These are phyloP conservation scores for Taphrina flavorubra DNA, from an alignment of 1,139 yeast genomes.

Conservation along the genomic window DNA sequence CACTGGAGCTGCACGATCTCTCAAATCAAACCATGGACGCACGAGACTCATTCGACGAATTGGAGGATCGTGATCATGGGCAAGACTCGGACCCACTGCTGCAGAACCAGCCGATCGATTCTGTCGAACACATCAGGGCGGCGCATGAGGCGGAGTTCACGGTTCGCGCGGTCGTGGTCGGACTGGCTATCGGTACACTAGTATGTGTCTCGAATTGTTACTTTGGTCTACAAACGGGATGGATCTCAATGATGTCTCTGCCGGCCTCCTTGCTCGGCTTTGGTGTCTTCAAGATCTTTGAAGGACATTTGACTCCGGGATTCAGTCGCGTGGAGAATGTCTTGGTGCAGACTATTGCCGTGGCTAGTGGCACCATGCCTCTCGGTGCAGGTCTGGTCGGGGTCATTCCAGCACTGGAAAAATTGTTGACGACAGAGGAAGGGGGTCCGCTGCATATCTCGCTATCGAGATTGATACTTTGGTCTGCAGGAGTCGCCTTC, in stretches of 20 bases:
- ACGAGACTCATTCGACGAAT: constrained; percentile 16
- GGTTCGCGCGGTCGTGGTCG: constrained; percentile 19
- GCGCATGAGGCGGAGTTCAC: constrained; percentile 18
- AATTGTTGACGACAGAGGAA: constrained; percentile 76
- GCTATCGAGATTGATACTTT: constrained; percentile 64
- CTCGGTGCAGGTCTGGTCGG: constrained; percentile 94
- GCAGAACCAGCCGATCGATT: constrained; percentile 14
- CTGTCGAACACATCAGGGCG: constrained; percentile 13
- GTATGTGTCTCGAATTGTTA: constrained; percentile 89
- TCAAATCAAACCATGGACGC: not conserved
- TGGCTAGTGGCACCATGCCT: constrained; percentile 97
- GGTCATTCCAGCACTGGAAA: constrained; percentile 94
- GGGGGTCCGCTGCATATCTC: constrained; percentile 61
- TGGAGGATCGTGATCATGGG: constrained; percentile 5
- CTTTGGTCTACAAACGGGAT: constrained; percentile 91
- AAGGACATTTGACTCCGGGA: constrained; percentile 56
- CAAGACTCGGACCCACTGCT: constrained; percentile 8
- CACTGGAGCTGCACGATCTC: constrained; percentile 24
- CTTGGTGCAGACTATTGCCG: constrained; percentile 79
- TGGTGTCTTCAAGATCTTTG: constrained; percentile 69
- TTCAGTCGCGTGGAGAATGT: constrained; percentile 94
- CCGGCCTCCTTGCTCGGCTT: constrained; percentile 91
- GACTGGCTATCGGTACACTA: constrained; percentile 49
- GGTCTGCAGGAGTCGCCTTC: constrained; percentile 87
- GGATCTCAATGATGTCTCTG: constrained; percentile 99